Conservation (phyloP, 2,329 filamentous ascomycete genomes). For the Bipolaris bicolor region DNA sequence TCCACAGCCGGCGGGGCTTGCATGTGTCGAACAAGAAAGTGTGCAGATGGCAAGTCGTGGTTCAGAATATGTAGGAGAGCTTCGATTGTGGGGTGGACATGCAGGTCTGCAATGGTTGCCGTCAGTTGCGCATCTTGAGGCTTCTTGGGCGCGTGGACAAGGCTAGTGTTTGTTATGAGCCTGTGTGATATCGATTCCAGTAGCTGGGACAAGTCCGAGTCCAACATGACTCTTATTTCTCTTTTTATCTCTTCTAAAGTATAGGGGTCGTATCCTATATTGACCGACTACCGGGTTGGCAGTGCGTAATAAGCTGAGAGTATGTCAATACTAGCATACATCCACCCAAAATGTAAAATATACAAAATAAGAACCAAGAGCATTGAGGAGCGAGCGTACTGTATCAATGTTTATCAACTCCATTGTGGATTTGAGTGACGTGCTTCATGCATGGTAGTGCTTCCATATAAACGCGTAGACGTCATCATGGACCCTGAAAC, state of each 20-base stretch:
- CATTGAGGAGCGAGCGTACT: background rate
- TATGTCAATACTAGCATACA: background rate
- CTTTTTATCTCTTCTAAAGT: background rate
- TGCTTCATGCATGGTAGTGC: conserved; percentile 3
- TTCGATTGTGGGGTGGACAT: conserved; percentile 58
- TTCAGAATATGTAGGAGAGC: conserved; percentile 60
- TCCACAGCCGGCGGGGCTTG: conserved; percentile 56
- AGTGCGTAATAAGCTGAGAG: background rate
- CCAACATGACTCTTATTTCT: background rate
- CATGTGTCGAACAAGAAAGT: conserved; percentile 62
- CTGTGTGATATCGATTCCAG: conserved; percentile 13
- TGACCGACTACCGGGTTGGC: too few species aligned
- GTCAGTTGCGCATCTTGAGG: conserved; percentile 22
- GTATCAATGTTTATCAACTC: background rate
- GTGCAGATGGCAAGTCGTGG: conserved; percentile 56
- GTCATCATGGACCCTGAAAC: conserved; percentile 31
- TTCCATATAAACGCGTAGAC: conserved; percentile 16
- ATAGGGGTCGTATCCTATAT: background rate
- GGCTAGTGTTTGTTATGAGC: conserved; percentile 23
- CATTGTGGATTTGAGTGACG: conserved; percentile 13
- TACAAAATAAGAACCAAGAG: too few species aligned
- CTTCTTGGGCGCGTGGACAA: conserved; percentile 22
- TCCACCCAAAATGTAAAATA: background rate
- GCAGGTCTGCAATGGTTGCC: conserved; percentile 34
- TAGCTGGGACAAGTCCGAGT: conserved; percentile 1